Conservation (phyloP, 441 rosid genomes). For the Isatis lusitanica region DNA sequence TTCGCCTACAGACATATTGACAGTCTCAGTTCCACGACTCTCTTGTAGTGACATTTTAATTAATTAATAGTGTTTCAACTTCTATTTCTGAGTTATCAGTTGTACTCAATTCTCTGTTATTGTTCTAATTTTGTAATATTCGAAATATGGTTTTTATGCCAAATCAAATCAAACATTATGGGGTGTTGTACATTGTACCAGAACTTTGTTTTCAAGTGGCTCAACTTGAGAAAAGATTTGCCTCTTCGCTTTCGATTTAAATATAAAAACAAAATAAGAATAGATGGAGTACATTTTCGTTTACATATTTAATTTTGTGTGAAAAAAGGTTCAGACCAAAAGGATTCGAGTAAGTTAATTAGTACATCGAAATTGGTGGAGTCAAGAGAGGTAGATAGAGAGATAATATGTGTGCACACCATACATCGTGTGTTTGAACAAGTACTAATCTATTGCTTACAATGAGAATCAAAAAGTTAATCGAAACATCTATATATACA, state of each 20-base stretch:
- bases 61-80: neutral
- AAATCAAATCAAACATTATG: constrained; percentile 37
- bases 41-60: neutral
- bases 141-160: constrained; percentile 27
- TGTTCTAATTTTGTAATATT: constrained; percentile 22
- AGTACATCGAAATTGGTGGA: neutral
- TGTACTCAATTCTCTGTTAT: neutral
- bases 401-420: neutral
- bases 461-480: neutral
- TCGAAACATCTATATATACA: neutral
- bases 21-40: constrained; percentile 1
- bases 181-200: constrained; percentile 36
- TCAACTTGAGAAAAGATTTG: constrained; percentile 28
- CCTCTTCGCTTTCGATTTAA: constrained; percentile 4
- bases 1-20: neutral
- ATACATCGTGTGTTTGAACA: too few species aligned
- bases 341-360: neutral
- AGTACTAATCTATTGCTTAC: neutral
- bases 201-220: constrained; percentile 30
- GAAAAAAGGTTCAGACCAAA: constrained; percentile 2
- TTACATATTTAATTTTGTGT: neutral
- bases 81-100: constrained; percentile 21
- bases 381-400: constrained; percentile 7
- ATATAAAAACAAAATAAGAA: constrained; percentile 1
- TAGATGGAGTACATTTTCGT: constrained; percentile 8